Evolutionary conservation across 768 basidiomycete genomes (phyloP), one percentile per base, ranked within the genome.

Genomic region (Auricularia sp.): DNA sequence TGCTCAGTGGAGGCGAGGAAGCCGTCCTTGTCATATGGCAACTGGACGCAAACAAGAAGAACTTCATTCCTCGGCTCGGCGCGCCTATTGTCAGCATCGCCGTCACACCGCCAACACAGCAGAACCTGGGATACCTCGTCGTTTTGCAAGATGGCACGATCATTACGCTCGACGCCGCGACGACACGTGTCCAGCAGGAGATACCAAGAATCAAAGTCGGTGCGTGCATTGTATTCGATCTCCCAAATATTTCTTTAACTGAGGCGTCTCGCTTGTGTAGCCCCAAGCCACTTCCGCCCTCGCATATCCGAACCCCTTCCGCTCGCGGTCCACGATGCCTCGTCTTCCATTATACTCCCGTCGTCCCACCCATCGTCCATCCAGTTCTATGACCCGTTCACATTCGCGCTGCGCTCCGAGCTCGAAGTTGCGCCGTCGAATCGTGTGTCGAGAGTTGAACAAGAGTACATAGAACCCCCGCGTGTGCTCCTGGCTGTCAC

Each of bases 1-100:
- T 99, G 18, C 76, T 98, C 60, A 95, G 91, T 66, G 96, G 93
- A 67, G 97, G 97, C 56, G 93, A 97, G 74, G 97, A 98, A 73
- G 84, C 90, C 36, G 96, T 98, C 10, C 75, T 99, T n/a, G 95
- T 98, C 44, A 88, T 96, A 65, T 99, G 97, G 97, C 93, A 97
- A 72, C 73, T 99, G 51, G 87, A 92, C 67, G 85, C 88, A 0
- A 90, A 91, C 3, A 90, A 86, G 74, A 88, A 87, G 72, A 94
- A 97, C 73, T 98, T 92, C 71, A 84, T 98, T 1, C 94, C 97
- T 36, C 85, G 97, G 61, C 80, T 98, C 11, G 95, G 96, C 18
- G 87, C 93, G 3, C 87, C 93, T 3, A 90, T 98, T 63, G 82
- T 80, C 69, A 85, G 84, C 42, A 79, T 95, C 39, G 80, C 85